Conservation (phyloP, 257 asterid species). For the Jasminum sambac region DNA sequence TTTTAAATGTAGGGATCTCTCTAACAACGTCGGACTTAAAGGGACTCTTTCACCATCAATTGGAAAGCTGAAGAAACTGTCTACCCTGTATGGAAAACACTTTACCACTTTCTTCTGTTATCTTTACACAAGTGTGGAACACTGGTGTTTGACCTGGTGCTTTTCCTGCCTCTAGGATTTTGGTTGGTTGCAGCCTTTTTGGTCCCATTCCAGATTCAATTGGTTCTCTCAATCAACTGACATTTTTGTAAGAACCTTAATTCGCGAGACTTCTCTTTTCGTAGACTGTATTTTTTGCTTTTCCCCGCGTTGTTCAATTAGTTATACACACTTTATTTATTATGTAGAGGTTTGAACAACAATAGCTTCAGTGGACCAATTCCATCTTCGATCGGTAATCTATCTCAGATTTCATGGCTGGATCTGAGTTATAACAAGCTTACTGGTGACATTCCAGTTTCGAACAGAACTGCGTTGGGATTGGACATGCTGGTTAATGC, state of each 20-base stretch:
- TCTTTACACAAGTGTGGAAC: slow-evolving; percentile 10
- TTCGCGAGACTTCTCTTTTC: not conserved
- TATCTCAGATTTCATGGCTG: slow-evolving; percentile 74
- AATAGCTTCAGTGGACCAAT: slow-evolving; percentile 72
- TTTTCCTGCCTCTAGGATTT: slow-evolving; percentile 48
- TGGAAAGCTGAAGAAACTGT: slow-evolving; percentile 66
- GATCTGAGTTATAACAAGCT: slow-evolving; percentile 73
- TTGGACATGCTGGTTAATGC: slow-evolving; percentile 62
- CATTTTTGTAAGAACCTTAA: slow-evolving; percentile 57
- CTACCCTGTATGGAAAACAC: slow-evolving; percentile 52
- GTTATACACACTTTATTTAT: not conserved
- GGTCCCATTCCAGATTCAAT: slow-evolving; percentile 84
- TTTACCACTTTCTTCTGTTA: slow-evolving; percentile 8
- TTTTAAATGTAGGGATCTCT: slow-evolving; percentile 74
- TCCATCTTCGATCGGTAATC: slow-evolving; percentile 76
- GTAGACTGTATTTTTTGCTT: slow-evolving; percentile 2
- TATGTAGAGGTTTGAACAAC: slow-evolving; percentile 57
- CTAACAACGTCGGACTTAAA: slow-evolving; percentile 72
- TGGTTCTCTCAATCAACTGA: slow-evolving; percentile 72
- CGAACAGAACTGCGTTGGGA: slow-evolving; percentile 51
- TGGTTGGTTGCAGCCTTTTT: slow-evolving; percentile 80
- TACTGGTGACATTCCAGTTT: slow-evolving; percentile 72
- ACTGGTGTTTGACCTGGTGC: slow-evolving; percentile 8
- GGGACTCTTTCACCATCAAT: slow-evolving; percentile 76
- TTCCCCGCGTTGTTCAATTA: not conserved